phyloP scores from a whole-genome alignment of 2,329 filamentous ascomycete genomes.

The Penicillium verrucosum region DNA sequence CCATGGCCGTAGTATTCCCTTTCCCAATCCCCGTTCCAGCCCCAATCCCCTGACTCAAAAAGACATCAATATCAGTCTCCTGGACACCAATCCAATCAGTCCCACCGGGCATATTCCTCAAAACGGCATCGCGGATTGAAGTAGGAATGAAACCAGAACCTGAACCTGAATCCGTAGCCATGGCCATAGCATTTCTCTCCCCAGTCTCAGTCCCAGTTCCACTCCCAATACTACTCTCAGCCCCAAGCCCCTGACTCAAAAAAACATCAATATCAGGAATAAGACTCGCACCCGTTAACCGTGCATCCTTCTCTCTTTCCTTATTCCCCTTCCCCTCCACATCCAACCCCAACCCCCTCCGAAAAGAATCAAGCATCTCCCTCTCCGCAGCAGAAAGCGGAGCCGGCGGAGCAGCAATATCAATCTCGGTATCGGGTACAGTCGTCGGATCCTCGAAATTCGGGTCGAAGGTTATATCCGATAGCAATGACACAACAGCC shows the following conservation, averaged over 20 bases:
- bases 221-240: background rate
- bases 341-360: conserved; percentile 11
- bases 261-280: conserved; percentile 35
- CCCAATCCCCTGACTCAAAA: conserved; percentile 17
- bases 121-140: conserved; percentile 30
- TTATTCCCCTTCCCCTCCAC: background rate
- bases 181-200: background rate
- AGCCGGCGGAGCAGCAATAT: conserved; percentile 10
- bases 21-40: background rate
- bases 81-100: conserved; percentile 35
- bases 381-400: conserved; percentile 28
- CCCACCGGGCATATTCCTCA: conserved; percentile 31
- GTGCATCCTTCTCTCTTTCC: background rate
- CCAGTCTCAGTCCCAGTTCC: background rate
- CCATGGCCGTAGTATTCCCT: background rate
- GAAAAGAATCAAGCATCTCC: conserved; percentile 32
- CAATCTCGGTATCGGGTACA: conserved; percentile 17
- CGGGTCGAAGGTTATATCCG: conserved; percentile 30
- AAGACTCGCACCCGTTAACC: conserved; percentile 31
- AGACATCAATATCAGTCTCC: conserved; percentile 35
- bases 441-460: conserved; percentile 8
- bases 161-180: background rate
- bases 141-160: conserved; percentile 1
- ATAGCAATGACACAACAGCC: conserved; percentile 43
- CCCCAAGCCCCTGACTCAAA: conserved; percentile 12